A percentile compares a stretch with the other conserved stretches of the same genome.
Evolutionary conservation across 495 filamentous ascomycete species (phyloP).

Genomic region (Hypoxylon crocopeplum): DNA sequence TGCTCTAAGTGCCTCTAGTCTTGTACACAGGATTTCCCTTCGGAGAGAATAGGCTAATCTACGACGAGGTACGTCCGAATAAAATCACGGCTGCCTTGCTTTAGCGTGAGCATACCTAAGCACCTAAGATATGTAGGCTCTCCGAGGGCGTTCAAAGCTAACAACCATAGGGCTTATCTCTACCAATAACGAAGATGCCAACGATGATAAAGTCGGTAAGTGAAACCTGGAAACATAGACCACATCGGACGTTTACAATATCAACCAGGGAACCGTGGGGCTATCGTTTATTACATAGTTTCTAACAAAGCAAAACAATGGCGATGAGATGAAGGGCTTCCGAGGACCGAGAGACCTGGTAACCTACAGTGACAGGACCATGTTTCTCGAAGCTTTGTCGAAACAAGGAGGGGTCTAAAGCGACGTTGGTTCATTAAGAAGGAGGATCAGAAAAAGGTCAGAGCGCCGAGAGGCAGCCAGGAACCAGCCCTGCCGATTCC

Average conservation of each 20-base stretch:
- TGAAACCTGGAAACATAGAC: not conserved
- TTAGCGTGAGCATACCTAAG: too few species aligned
- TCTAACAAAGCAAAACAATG: slow-evolving; percentile 23
- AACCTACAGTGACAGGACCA: slow-evolving; percentile 1
- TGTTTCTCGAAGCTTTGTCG: slow-evolving; percentile 34
- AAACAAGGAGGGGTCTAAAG: slow-evolving; percentile 32
- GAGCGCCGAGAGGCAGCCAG: not conserved
- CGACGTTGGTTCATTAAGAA: slow-evolving; percentile 12
- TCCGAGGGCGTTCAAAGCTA: too few species aligned
- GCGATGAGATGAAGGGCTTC: slow-evolving; percentile 28
- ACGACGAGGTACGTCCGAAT: too few species aligned
- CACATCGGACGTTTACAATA: slow-evolving; percentile 2
- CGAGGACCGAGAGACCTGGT: slow-evolving; percentile 8
- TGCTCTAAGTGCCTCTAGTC: too few species aligned
- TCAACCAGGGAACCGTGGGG: slow-evolving; percentile 20
- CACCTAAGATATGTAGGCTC: too few species aligned
- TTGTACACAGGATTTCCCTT: too few species aligned
- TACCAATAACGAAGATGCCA: slow-evolving; percentile 5
- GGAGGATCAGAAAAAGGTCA: slow-evolving; percentile 13
- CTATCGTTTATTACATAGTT: slow-evolving; percentile 15
- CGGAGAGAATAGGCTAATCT: too few species aligned
- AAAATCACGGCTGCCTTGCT: too few species aligned
- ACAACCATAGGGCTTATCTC: slow-evolving; percentile 23
- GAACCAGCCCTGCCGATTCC: slow-evolving; percentile 15
- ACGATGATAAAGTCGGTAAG: not conserved